These are phyloP conservation scores for Aspergillus wentii DNA, from an alignment of 495 filamentous ascomycete genomes.

Conservation along the genomic window DNA sequence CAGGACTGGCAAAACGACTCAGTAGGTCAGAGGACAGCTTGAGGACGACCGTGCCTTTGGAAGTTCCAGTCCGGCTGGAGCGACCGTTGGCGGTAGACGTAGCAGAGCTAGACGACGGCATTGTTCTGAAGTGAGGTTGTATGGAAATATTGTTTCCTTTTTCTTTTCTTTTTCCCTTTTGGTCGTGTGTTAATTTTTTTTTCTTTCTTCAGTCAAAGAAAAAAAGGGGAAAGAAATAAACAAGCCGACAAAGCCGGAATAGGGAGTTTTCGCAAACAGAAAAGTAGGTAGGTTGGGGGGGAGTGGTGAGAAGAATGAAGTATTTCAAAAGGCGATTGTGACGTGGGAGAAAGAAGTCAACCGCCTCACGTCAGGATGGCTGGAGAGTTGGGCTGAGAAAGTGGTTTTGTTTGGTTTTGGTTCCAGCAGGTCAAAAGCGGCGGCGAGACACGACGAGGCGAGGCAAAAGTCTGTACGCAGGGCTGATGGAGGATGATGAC, in stretches of 20 bases:
- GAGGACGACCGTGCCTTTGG: slow-evolving; percentile 48
- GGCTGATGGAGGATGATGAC: slow-evolving; percentile 22
- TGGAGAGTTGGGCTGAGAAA: slow-evolving; percentile 7
- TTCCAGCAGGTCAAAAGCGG: neutral
- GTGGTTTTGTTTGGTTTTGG: too few relatives aligned
- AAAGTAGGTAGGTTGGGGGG: neutral
- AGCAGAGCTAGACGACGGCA: slow-evolving; percentile 25
- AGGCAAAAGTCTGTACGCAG: slow-evolving; percentile 18
- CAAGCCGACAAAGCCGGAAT: too few relatives aligned
- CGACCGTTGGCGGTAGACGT: slow-evolving; percentile 27
- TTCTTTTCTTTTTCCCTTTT: neutral
- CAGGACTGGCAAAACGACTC: slow-evolving; percentile 34
- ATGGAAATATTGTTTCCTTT: neutral
- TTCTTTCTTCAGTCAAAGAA: too few relatives aligned
- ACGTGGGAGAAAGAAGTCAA: slow-evolving; percentile 7
- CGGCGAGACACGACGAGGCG: slow-evolving; percentile 9
- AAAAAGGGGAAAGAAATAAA: too few relatives aligned
- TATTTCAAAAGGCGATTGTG: slow-evolving; percentile 11
- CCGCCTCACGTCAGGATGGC: too few relatives aligned
- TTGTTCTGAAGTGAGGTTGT: slow-evolving; percentile 8
- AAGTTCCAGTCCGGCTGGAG: slow-evolving; percentile 27
- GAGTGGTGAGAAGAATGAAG: neutral
- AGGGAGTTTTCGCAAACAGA: too few relatives aligned
- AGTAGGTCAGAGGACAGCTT: slow-evolving; percentile 47
- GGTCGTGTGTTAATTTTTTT: neutral